Evolutionary conservation across 2,329 filamentous ascomycete species (phyloP).

Genomic region (Botrytis squamosa): DNA sequence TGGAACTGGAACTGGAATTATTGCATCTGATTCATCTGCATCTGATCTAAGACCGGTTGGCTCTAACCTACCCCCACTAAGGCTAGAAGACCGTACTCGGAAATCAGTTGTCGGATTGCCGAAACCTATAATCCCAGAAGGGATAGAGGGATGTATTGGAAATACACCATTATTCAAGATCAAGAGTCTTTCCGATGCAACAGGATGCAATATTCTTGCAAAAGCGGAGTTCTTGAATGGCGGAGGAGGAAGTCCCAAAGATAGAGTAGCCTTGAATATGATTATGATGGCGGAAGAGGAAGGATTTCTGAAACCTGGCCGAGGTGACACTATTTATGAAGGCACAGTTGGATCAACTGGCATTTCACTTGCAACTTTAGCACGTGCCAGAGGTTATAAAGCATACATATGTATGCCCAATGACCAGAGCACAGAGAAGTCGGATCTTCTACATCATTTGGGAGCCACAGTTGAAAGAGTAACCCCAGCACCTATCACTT

Average conservation of each 20-base stretch:
- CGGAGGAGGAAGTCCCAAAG: constrained; percentile 90
- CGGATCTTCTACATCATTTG: constrained; percentile 80
- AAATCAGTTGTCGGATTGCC: constrained; percentile 32
- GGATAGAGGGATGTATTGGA: constrained; percentile 89
- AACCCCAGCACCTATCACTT: constrained; percentile 87
- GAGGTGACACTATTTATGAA: constrained; percentile 94
- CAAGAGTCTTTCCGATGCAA: constrained; percentile 79
- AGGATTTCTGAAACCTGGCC: constrained; percentile 72
- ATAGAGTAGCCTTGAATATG: constrained; percentile 89
- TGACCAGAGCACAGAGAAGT: constrained; percentile 87
- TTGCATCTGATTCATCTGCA: constrained; percentile 22
- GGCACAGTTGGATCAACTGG: constrained; percentile 95
- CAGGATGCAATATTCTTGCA: constrained; percentile 83
- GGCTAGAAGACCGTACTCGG: constrained; percentile 56
- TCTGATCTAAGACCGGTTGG: constrained; percentile 34
- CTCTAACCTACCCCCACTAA: constrained; percentile 44
- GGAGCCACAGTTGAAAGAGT: constrained; percentile 93
- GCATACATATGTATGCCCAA: constrained; percentile 97
- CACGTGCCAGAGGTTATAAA: constrained; percentile 82
- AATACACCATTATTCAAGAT: constrained; percentile 89
- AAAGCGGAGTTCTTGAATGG: constrained; percentile 98
- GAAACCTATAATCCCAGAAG: constrained; percentile 57
- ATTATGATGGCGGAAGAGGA: constrained; percentile 77
- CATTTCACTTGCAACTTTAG: constrained; percentile 88
- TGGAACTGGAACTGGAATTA: constrained; percentile 21